Percentiles rank a stretch among this genome's conserved stretches.
phyloP scores from a whole-genome alignment of 352 stramenopile species.

The Globisporangium cystogenes region DNA sequence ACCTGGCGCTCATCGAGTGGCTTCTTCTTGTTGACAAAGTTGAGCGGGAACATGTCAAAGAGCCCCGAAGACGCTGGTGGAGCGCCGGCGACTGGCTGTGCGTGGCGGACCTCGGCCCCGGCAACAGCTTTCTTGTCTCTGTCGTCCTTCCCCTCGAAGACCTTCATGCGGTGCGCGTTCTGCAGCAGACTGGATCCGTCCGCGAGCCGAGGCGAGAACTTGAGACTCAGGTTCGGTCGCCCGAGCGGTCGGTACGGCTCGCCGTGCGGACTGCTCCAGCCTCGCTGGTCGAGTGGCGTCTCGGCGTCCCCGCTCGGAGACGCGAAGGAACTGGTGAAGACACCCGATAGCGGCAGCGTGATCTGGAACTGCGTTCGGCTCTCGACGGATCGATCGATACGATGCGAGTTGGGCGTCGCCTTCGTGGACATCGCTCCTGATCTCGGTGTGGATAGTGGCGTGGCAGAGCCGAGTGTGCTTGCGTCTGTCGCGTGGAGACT shows the following conservation, averaged over 20 bases:
- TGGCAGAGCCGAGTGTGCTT: neutral
- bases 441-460: neutral
- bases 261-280: constrained; percentile 67
- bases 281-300: constrained; percentile 19
- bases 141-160: constrained; percentile 15
- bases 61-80: neutral
- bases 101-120: constrained; percentile 2
- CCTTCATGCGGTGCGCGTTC: constrained; percentile 24
- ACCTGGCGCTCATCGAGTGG: constrained; percentile 40
- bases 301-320: neutral
- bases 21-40: constrained; percentile 27
- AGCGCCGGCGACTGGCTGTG: neutral
- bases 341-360: constrained; percentile 23
- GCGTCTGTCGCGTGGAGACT: neutral
- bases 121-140: neutral
- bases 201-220: constrained; percentile 50
- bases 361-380: constrained; percentile 55
- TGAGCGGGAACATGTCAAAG: constrained; percentile 31
- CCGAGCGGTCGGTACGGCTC: constrained; percentile 66
- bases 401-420: neutral
- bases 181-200: constrained; percentile 27
- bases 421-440: neutral
- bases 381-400: constrained; percentile 37
- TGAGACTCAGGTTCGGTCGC: constrained; percentile 59
- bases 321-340: neutral